These are phyloP conservation scores for Alternaria alternata DNA, from an alignment of 2,329 filamentous ascomycete species.

Conservation along the genomic window DNA sequence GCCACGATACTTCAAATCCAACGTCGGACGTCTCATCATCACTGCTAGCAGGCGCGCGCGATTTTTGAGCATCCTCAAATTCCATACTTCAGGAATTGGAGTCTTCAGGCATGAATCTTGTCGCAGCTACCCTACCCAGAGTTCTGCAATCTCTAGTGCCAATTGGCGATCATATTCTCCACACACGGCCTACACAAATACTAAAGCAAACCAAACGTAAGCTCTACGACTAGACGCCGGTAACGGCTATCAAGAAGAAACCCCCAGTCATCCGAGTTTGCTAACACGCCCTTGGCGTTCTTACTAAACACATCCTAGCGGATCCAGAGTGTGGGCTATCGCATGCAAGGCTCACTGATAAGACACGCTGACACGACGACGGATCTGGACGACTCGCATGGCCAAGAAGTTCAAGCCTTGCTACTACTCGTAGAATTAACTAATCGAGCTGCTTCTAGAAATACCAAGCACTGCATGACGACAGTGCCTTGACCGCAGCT, in stretches of 20 bases:
- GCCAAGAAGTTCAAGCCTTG: constrained; percentile 5
- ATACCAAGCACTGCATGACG: constrained; percentile 14
- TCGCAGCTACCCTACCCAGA: not conserved
- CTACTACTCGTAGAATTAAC: constrained; percentile 4
- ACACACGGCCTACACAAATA: not conserved
- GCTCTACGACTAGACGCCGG: not conserved
- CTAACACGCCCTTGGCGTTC: constrained; percentile 7
- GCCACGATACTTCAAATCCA: not conserved
- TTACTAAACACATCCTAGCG: constrained; percentile 15
- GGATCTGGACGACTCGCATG: not conserved
- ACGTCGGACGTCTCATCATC: not conserved
- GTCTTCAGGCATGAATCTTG: not conserved
- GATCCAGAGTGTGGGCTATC: constrained; percentile 10
- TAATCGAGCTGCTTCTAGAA: constrained; percentile 3
- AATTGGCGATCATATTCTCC: not conserved
- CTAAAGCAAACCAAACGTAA: not conserved
- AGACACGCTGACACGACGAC: constrained; percentile 6
- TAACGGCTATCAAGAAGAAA: not conserved
- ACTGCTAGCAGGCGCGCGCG: not conserved
- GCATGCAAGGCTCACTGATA: constrained; percentile 21
- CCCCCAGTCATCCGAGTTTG: not conserved
- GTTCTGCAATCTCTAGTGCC: not conserved
- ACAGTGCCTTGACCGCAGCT: constrained; percentile 8
- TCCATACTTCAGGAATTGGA: not conserved
- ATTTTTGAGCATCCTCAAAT: not conserved